Base-by-base conservation (phyloP, 345 rosid species). In the Cardamine resedifolia region DNA sequence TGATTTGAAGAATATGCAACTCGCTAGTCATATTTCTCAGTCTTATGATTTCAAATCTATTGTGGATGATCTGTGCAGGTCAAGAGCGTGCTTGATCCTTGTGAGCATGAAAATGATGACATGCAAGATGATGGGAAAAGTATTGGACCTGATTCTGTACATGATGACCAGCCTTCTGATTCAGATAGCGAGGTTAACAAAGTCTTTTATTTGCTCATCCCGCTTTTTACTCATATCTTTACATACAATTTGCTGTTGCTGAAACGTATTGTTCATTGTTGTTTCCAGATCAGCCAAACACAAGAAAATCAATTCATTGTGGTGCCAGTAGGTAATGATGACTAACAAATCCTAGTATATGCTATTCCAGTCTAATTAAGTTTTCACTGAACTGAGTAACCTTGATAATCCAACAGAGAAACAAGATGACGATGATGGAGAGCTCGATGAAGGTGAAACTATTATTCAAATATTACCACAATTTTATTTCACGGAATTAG, bases 31-130 rank as follows among this genome's bases (percentile, higher is more conserved):
- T 34, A 34, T 34, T 34, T 34, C 12, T 10, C 12, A 43, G 10
- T 49, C 64, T 39, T 59, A 5, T 50, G 21, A 28, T 65, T 61
- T 28, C 36, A 41, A n/a, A 61, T 70, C 19, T 24, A 12, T 43
- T 10, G 44, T 41, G 31, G 56, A 63, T 77, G 28, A 70, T 33
- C 58, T 79, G 28, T 64, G 39, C 83, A 95, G 98, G 98, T 92
- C 49, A 90, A 95, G 84, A 95, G 97, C 64, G 96, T 91, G 72
- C 99, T 95, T 66, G 99, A 95, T 80, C 99, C 98, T 41, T 95
- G 98, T 73, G 94, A 86, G 81, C 92, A 91, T 81, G 98, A 90
- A 70, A 87, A 85, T 74, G 83, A 81, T 77, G 91, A 85, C 66
- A 83, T 85, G 81, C 84, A 88, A 70, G 94, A 87, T 31, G 86